Conservation (phyloP, 139 green algal species). For the Picochlorum sp. region DNA sequence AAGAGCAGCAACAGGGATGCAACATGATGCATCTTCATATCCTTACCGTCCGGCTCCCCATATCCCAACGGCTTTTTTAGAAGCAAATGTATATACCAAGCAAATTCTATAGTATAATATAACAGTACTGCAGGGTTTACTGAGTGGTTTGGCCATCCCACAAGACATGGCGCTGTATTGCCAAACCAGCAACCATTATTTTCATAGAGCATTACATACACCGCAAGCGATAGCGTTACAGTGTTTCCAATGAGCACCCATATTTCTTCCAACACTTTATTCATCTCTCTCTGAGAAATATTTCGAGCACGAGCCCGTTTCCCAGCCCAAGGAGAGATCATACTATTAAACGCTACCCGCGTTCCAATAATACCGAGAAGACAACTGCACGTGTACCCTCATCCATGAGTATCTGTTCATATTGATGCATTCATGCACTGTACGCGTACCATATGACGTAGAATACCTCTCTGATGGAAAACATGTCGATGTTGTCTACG, state of each 20-base stretch:
- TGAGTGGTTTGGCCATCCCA: constrained; percentile 19
- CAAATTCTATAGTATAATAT: constrained; percentile 29
- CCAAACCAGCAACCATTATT: constrained; percentile 23
- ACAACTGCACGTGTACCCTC: constrained; percentile 1
- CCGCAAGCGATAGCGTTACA: constrained; percentile 6
- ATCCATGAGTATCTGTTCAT: not conserved
- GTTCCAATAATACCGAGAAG: not conserved
- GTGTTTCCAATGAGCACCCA: constrained; percentile 21
- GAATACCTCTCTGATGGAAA: no score
- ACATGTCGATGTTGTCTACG: no score
- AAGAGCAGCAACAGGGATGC: constrained; percentile 23
- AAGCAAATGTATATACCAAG: constrained; percentile 30
- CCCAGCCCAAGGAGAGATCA: not conserved
- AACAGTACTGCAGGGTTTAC: constrained; percentile 1
- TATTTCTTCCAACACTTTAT: constrained; percentile 21
- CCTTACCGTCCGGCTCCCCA: constrained; percentile 8
- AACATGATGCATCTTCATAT: constrained; percentile 27
- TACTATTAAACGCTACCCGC: not conserved
- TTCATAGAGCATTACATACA: constrained; percentile 12
- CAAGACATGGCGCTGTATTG: constrained; percentile 12
- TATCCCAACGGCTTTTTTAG: constrained; percentile 25
- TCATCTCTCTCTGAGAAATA: not conserved
- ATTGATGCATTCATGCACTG: no score
- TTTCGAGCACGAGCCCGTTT: not conserved
- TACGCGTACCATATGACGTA: no score